These are phyloP conservation scores for Dimocarpus longan DNA, from an alignment of 345 rosid species.

Conservation along the genomic window DNA sequence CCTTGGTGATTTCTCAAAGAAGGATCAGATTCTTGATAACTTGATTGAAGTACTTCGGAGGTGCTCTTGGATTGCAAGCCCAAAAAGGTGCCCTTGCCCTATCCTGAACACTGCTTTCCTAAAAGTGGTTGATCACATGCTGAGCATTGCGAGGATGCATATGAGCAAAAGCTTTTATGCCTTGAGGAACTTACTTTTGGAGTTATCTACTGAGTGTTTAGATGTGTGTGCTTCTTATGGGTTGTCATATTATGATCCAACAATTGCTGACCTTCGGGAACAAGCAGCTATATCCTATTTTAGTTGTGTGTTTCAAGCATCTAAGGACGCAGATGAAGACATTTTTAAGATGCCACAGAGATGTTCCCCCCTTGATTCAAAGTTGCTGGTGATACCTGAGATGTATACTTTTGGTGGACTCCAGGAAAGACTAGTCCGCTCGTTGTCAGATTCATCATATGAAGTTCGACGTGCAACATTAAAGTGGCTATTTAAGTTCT, in stretches of 20 bases:
- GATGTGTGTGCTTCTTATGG: constrained; percentile 59
- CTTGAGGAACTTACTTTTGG: constrained; percentile 59
- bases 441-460: constrained; percentile 75
- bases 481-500: constrained; percentile 79
- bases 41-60: constrained; percentile 53
- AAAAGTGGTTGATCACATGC: constrained; percentile 78
- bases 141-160: constrained; percentile 55
- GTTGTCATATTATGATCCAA: constrained; percentile 74
- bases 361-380: constrained; percentile 26
- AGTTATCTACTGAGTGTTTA: constrained; percentile 65
- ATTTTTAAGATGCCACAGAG: constrained; percentile 41
- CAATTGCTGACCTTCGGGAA: constrained; percentile 75
- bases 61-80: constrained; percentile 79
- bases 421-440: constrained; percentile 55
- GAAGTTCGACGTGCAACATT: constrained; percentile 88
- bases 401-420: constrained; percentile 41
- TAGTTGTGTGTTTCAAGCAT: constrained; percentile 65
- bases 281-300: constrained; percentile 82
- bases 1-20: constrained; percentile 72
- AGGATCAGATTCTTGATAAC: constrained; percentile 73
- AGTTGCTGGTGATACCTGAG: constrained; percentile 32
- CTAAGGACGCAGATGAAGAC: constrained; percentile 51
- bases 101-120: constrained; percentile 73
- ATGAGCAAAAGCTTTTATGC: constrained; percentile 38
- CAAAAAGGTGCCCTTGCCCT: constrained; percentile 76